These are phyloP conservation scores for Solanum hybrid DNA, from an alignment of 305 asterid genomes.

Conservation along the genomic window DNA sequence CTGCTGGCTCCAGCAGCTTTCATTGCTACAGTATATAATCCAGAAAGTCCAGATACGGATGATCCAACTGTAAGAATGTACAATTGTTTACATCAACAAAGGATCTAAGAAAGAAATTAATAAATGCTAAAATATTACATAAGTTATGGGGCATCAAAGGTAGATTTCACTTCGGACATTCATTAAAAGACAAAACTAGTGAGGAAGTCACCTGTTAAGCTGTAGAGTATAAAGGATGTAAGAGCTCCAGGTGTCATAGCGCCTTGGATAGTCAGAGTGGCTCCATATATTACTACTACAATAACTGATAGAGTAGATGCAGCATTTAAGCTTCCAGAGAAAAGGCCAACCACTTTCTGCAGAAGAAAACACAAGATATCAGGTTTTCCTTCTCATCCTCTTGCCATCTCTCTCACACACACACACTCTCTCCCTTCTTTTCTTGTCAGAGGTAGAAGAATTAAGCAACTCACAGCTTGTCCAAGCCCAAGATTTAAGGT, in stretches of 20 bases:
- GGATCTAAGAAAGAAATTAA: background rate
- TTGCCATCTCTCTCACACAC: background rate
- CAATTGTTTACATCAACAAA: background rate
- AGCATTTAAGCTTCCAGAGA: conserved; percentile 71
- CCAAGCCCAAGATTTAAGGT: conserved; percentile 71
- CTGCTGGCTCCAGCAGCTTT: conserved; percentile 98
- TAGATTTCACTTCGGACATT: background rate
- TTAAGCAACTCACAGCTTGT: conserved; percentile 57
- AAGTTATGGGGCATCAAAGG: background rate
- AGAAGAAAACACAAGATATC: conserved; percentile 12
- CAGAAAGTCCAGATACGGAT: conserved; percentile 60
- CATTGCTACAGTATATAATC: conserved; percentile 66
- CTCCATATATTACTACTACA: conserved; percentile 78
- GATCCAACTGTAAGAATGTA: conserved; percentile 55
- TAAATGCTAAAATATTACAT: background rate
- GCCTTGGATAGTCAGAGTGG: conserved; percentile 71
- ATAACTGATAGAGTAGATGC: conserved; percentile 81
- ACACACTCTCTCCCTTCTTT: background rate
- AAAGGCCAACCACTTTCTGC: conserved; percentile 64
- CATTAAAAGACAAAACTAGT: background rate
- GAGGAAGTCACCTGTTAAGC: conserved; percentile 55
- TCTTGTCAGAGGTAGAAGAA: background rate
- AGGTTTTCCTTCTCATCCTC: conserved; percentile 1
- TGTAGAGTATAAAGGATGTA: conserved; percentile 76
- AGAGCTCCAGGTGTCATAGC: conserved; percentile 70